Conservation (phyloP, 192 early-diverging fungal genomes). For the Powellomyces hirtus region DNA sequence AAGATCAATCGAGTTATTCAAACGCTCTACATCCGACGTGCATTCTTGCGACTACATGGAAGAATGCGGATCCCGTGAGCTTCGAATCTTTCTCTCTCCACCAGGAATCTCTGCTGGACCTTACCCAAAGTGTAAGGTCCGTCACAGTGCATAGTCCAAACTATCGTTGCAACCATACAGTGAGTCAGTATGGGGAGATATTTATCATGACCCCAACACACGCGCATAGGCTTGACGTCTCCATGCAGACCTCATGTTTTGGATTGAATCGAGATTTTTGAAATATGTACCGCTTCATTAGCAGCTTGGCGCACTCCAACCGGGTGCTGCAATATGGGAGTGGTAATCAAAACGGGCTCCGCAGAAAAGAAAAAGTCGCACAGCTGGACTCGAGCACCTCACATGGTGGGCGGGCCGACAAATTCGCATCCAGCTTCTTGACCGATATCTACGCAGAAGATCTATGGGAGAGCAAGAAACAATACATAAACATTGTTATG, state of each 20-base stretch:
- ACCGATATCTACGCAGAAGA: not conserved
- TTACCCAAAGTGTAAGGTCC: conserved; percentile 3
- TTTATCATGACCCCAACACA: not conserved
- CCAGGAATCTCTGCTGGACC: not conserved
- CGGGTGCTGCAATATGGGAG: not conserved
- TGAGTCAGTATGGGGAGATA: not conserved
- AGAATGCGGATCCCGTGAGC: not conserved
- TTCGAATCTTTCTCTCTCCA: not conserved
- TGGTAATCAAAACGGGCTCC: not conserved
- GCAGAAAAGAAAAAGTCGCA: not conserved
- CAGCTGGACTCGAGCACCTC: not conserved
- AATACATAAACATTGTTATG: no score
- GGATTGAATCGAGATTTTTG: not conserved
- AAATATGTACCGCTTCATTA: not conserved
- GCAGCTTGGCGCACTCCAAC: not conserved
- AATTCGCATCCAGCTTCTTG: conserved; percentile 4
- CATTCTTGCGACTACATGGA: not conserved
- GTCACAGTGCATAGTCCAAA: not conserved
- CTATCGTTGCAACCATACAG: not conserved
- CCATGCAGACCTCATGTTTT: not conserved
- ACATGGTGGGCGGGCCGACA: conserved; percentile 1
- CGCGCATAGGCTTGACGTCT: not conserved
- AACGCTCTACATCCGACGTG: not conserved
- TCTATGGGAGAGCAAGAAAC: no score
- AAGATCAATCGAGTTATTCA: not conserved